Conservation (phyloP, 805 yeast species). For the Brettanomyces anomalus region DNA sequence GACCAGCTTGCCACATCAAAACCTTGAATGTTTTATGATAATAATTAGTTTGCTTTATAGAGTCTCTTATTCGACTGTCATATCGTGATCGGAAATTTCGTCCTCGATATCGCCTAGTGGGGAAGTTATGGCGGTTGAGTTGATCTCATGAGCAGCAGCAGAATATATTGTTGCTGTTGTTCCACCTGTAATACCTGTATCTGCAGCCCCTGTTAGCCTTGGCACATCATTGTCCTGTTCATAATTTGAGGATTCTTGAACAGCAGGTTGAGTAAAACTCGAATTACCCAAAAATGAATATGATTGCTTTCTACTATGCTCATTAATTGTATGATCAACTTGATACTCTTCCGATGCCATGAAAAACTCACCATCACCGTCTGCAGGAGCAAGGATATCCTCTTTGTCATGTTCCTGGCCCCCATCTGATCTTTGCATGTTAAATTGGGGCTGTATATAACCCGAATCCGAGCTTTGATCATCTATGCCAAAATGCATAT, state of each 20-base stretch:
- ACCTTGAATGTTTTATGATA: neutral
- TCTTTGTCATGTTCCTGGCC: neutral
- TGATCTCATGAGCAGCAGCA: neutral
- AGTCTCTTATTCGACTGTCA: conserved; percentile 20
- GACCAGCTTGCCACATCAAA: conserved; percentile 31
- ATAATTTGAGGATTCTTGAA: neutral
- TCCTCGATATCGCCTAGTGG: conserved; percentile 8
- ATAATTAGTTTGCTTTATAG: neutral
- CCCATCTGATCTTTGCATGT: no score
- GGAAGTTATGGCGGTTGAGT: conserved; percentile 13
- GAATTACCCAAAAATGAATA: neutral
- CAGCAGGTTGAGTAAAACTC: neutral
- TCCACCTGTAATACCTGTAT: conserved; percentile 3
- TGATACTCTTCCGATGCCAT: conserved; percentile 32
- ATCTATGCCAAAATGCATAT: no score
- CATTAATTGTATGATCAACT: conserved; percentile 15
- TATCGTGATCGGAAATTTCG: conserved; percentile 19
- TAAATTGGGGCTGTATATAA: no score
- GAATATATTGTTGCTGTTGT: conserved; percentile 1
- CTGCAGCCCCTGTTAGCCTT: neutral
- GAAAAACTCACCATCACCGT: conserved; percentile 11
- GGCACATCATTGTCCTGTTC: neutral
- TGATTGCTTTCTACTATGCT: conserved; percentile 1
- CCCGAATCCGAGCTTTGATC: no score
- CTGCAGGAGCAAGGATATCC: neutral